phyloP scores from a whole-genome alignment of 2,329 filamentous ascomycete genomes.

The Fusarium sp. region DNA sequence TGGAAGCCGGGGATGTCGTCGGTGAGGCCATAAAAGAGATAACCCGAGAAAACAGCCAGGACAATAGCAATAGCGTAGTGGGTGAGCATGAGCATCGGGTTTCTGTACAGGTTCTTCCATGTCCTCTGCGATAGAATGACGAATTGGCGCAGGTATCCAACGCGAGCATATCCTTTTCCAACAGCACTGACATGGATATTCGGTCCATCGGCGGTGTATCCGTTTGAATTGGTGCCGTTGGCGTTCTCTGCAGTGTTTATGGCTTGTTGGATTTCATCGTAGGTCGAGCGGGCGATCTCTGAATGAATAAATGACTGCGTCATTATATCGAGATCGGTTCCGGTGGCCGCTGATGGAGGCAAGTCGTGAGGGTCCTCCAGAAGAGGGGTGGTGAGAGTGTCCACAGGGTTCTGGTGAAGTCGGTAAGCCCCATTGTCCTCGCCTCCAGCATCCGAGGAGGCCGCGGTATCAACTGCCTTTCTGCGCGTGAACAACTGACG shows the following conservation, averaged over 20 bases:
- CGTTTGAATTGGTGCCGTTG: conserved; percentile 72
- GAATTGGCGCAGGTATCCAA: conserved; percentile 86
- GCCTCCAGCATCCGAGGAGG: conserved; percentile 66
- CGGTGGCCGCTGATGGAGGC: conserved; percentile 67
- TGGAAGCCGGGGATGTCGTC: conserved; percentile 98
- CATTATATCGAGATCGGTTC: conserved; percentile 84
- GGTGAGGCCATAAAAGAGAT: conserved; percentile 94
- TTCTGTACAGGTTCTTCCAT: conserved; percentile 97
- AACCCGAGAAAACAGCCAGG: conserved; percentile 92
- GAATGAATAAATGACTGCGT: conserved; percentile 81
- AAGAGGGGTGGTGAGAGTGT: conserved; percentile 65
- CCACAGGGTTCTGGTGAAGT: conserved; percentile 59
- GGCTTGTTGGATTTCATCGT: conserved; percentile 81
- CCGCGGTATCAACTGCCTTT: conserved; percentile 71
- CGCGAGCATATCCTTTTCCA: conserved; percentile 83
- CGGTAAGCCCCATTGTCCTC: conserved; percentile 64
- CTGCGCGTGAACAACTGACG: conserved; percentile 89
- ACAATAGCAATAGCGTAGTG: conserved; percentile 98
- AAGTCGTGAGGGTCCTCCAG: conserved; percentile 76
- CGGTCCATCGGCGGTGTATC: conserved; percentile 57
- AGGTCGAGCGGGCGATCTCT: conserved; percentile 77
- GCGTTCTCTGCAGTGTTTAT: conserved; percentile 71
- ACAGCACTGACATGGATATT: conserved; percentile 68
- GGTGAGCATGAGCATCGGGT: conserved; percentile 97
- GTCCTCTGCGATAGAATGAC: conserved; percentile 88